Evolutionary conservation across 129 eudicot genomes (phyloP).

Genomic region (Flaveria sonorensis): DNA sequence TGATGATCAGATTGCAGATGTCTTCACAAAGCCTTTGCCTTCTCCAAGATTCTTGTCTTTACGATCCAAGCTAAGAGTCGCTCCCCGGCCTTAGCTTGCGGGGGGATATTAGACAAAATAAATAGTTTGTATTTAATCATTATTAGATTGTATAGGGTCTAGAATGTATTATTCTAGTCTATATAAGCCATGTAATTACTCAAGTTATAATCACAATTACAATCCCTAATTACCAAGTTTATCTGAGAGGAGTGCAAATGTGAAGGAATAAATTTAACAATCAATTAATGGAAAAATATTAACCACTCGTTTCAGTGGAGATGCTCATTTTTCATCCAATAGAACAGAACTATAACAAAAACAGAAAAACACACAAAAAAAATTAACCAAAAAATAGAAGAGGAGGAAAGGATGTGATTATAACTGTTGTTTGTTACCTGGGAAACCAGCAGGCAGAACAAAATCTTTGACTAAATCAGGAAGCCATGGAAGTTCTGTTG

Average conservation of each 20-base stretch:
- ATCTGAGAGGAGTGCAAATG: background rate
- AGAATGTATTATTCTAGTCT: no score
- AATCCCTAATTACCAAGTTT: no score
- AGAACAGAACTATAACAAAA: slow-evolving; percentile 7
- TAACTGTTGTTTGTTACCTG: slow-evolving; percentile 49
- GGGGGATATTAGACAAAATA: no score
- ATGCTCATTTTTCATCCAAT: background rate
- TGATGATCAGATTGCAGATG: no score
- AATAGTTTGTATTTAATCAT: no score
- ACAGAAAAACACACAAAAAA: background rate
- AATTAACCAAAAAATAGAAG: background rate
- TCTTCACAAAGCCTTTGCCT: no score
- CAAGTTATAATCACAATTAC: no score
- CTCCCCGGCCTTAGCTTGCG: no score
- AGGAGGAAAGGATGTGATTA: background rate
- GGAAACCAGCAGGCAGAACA: slow-evolving; percentile 87
- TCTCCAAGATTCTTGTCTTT: no score
- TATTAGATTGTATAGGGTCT: no score
- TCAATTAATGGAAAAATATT: background rate
- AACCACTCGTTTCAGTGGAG: background rate
- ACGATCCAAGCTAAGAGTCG: no score
- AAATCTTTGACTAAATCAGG: slow-evolving; percentile 77
- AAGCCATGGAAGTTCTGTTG: slow-evolving; percentile 62
- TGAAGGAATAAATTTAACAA: background rate
- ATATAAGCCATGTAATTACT: no score